These are phyloP conservation scores for Jamesozyma spencerorum DNA, from an alignment of 805 yeast species.

Conservation along the genomic window DNA sequence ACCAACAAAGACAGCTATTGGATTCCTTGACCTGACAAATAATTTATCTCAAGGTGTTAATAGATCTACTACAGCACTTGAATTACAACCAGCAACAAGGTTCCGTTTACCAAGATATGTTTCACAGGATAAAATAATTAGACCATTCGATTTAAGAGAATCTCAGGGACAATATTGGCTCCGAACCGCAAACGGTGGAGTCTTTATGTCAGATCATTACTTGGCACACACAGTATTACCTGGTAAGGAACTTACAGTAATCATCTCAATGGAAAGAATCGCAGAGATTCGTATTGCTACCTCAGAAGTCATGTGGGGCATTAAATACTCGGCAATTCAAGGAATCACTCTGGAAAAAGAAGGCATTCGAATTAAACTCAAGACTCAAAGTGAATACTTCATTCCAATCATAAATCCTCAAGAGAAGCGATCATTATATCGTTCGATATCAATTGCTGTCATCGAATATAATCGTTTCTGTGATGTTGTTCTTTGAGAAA, in stretches of 20 bases:
- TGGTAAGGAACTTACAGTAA: constrained; percentile 67
- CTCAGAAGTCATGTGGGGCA: constrained; percentile 61
- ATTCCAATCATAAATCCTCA: constrained; percentile 67
- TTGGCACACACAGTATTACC: constrained; percentile 79
- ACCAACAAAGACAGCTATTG: constrained; percentile 95
- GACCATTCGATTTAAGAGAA: constrained; percentile 68
- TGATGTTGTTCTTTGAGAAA: constrained; percentile 39
- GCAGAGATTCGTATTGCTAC: constrained; percentile 55
- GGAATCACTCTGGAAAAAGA: constrained; percentile 68
- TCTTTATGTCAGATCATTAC: constrained; percentile 60
- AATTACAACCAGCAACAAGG: constrained; percentile 63
- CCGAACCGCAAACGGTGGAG: constrained; percentile 74
- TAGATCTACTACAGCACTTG: constrained; percentile 85
- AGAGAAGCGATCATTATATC: constrained; percentile 58
- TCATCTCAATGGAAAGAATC: constrained; percentile 66
- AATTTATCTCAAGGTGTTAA: constrained; percentile 90
- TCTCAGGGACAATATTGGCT: constrained; percentile 94
- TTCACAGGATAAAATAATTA: constrained; percentile 58
- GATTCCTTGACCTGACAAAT: constrained; percentile 83
- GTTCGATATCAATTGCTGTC: constrained; percentile 71
- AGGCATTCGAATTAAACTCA: constrained; percentile 63
- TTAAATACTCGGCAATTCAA: constrained; percentile 53
- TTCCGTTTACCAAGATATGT: constrained; percentile 77
- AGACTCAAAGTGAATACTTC: constrained; percentile 56
- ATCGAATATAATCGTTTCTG: constrained; percentile 65